Evolutionary conservation across 225 moss, liverwort and hornwort species (phyloP).

Genomic region (Rhytidiadelphus loreus): DNA sequence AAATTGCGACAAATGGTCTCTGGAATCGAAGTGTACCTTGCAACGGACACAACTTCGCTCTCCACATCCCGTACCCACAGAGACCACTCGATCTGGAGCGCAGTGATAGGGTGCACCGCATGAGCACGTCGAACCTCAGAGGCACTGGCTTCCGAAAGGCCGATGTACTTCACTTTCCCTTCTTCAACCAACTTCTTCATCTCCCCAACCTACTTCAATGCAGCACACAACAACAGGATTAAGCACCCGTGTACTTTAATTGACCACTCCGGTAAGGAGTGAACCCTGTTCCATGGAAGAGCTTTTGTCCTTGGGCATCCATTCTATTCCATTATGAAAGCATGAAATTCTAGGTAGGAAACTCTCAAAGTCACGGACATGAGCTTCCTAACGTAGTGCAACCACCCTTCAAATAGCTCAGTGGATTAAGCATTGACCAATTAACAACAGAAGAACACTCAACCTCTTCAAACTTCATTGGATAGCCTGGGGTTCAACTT

Average conservation of each 20-base stretch:
- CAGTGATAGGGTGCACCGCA: slow-evolving; percentile 37
- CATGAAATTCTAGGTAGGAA: no score
- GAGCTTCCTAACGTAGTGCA: neutral
- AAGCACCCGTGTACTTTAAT: neutral
- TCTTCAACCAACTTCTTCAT: slow-evolving; percentile 47
- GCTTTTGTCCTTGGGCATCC: neutral
- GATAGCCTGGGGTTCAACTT: neutral
- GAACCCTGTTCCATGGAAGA: neutral
- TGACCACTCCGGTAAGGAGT: neutral
- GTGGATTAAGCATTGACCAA: neutral
- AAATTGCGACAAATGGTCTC: neutral
- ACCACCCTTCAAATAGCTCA: neutral
- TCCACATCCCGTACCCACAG: slow-evolving; percentile 35
- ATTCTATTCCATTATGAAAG: neutral
- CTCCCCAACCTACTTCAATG: slow-evolving; percentile 13
- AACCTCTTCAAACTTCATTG: neutral
- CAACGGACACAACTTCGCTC: slow-evolving; percentile 18
- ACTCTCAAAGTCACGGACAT: neutral
- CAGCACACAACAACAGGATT: neutral
- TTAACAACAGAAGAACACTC: neutral
- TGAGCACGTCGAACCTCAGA: slow-evolving; percentile 37
- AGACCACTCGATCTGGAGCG: slow-evolving; percentile 37
- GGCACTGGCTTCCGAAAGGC: slow-evolving; percentile 27
- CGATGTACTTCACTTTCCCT: slow-evolving; percentile 36
- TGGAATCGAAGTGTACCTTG: slow-evolving; percentile 2